Conservation (phyloP, 2,329 filamentous ascomycete genomes). For the Apiospora rasikravindrae region DNA sequence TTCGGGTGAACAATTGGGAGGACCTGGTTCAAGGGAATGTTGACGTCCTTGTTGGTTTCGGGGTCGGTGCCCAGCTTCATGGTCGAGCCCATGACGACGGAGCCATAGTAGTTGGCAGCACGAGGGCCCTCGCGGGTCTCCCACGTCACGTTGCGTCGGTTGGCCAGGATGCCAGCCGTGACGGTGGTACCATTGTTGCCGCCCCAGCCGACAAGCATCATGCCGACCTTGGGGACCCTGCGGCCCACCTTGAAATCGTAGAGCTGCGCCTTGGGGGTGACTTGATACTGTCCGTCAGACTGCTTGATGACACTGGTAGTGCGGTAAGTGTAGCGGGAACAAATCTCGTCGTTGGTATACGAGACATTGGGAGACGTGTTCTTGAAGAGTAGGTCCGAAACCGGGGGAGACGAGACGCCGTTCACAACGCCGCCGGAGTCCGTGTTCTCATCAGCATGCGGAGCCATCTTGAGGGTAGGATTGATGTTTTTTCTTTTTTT, state of each 20-base stretch:
- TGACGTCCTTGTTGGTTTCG: conserved; percentile 85
- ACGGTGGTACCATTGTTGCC: conserved; percentile 99
- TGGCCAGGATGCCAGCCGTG: conserved; percentile 95
- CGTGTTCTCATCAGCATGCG: conserved; percentile 74
- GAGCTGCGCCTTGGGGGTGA: conserved; percentile 82
- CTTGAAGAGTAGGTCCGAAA: conserved; percentile 72
- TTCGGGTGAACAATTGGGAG: conserved; percentile 98
- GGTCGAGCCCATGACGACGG: conserved; percentile 94
- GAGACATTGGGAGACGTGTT: conserved; percentile 92
- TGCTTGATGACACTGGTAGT: conserved; percentile 82
- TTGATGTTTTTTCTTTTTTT: conserved; percentile 27
- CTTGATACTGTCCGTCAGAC: conserved; percentile 76
- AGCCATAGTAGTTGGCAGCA: conserved; percentile 96
- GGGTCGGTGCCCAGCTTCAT: conserved; percentile 93
- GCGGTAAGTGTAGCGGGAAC: conserved; percentile 94
- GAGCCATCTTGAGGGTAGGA: conserved; percentile 72
- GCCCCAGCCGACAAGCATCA: conserved; percentile 98
- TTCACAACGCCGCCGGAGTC: conserved; percentile 59
- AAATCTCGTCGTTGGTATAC: conserved; percentile 88
- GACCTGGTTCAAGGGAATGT: conserved; percentile 93
- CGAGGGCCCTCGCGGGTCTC: conserved; percentile 89
- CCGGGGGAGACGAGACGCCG: conserved; percentile 47
- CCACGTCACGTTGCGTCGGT: conserved; percentile 85
- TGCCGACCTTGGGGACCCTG: conserved; percentile 87
- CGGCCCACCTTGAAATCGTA: conserved; percentile 99